Percentiles rank a stretch among this genome's conserved stretches.
Conservation (phyloP, 2,329 filamentous ascomycete genomes). For the Aspergillus sclerotialis region DNA sequence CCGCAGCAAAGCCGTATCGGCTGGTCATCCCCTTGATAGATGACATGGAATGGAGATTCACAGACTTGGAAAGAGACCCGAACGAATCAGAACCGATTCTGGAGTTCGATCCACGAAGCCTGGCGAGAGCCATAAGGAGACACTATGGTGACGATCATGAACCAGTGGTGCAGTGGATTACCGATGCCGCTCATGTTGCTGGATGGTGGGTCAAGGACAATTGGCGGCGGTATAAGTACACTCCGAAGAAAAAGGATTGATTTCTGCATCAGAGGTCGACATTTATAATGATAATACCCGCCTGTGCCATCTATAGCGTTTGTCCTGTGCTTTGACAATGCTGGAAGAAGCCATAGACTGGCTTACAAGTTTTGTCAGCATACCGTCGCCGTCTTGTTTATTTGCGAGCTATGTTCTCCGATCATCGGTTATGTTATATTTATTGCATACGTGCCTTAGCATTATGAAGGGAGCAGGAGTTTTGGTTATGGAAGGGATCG, state of each 20-base stretch:
- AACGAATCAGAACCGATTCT: constrained; percentile 16
- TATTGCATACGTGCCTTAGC: neutral
- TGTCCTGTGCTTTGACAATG: no score
- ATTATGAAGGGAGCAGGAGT: neutral
- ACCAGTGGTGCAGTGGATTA: constrained; percentile 16
- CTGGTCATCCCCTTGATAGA: constrained; percentile 24
- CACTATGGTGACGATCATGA: constrained; percentile 14
- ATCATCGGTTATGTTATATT: no score
- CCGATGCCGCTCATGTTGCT: constrained; percentile 20
- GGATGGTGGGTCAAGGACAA: constrained; percentile 26
- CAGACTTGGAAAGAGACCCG: constrained; percentile 19
- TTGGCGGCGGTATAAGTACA: constrained; percentile 19
- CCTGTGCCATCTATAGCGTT: no score
- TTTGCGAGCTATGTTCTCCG: no score
- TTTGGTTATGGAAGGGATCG: neutral
- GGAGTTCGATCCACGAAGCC: constrained; percentile 16
- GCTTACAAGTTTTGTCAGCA: neutral
- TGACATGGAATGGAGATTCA: constrained; percentile 27
- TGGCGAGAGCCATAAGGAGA: constrained; percentile 12
- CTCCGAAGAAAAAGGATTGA: neutral
- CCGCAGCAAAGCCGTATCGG: constrained; percentile 21
- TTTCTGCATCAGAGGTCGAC: no score
- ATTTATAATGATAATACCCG: no score
- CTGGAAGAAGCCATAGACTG: no score
- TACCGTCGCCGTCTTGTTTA: neutral